phyloP scores from a whole-genome alignment of 2,329 filamentous ascomycete species.

The Diplodia intermedia region DNA sequence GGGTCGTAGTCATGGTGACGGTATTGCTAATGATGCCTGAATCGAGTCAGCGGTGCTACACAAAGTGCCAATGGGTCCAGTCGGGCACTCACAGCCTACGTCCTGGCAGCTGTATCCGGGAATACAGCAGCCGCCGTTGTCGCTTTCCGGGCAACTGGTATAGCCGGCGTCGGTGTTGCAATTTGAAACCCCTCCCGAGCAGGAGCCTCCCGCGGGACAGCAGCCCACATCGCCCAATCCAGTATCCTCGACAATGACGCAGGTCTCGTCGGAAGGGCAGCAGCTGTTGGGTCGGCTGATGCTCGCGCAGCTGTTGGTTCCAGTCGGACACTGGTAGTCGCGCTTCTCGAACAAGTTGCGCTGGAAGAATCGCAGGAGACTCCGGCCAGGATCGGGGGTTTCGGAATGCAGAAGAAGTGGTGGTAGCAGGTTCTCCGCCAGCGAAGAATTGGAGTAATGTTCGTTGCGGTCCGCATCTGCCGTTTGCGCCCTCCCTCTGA shows the following conservation, averaged over 20 bases:
- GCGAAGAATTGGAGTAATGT: constrained; percentile 44
- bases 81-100: constrained; percentile 64
- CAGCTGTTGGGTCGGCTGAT: constrained; percentile 75
- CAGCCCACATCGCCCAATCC: constrained; percentile 75
- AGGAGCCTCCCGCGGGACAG: constrained; percentile 70
- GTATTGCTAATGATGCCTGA: constrained; percentile 36
- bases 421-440: constrained; percentile 53
- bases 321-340: constrained; percentile 69
- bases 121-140: constrained; percentile 79
- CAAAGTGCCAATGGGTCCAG: neutral
- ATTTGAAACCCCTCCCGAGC: constrained; percentile 66
- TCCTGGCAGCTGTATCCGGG: constrained; percentile 73
- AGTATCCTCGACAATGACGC: constrained; percentile 68
- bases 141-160: constrained; percentile 67
- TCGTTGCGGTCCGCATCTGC: constrained; percentile 41
- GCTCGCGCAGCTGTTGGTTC: constrained; percentile 68
- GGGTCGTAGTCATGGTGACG: constrained; percentile 38
- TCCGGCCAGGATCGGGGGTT: constrained; percentile 49
- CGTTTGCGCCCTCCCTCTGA: constrained; percentile 44
- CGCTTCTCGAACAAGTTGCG: constrained; percentile 57
- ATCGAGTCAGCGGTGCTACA: constrained; percentile 16
- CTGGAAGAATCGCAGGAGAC: constrained; percentile 37
- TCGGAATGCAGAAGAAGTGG: constrained; percentile 54
- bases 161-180: constrained; percentile 66
- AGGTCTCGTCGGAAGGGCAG: constrained; percentile 70